Base-by-base conservation (phyloP, 371 early-diverging fungal species). In the Conidiobolus incongruus region DNA sequence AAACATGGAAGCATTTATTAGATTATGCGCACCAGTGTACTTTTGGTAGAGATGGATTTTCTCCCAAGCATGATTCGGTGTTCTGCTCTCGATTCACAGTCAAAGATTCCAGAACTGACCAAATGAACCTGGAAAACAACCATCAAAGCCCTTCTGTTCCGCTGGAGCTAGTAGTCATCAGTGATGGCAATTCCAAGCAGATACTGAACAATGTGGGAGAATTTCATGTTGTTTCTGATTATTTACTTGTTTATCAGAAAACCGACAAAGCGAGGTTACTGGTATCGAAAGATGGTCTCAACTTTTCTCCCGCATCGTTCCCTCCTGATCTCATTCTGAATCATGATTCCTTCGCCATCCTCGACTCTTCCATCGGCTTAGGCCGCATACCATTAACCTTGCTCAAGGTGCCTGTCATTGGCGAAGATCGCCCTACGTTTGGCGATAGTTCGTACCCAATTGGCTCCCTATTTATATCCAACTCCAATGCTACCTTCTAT, bases 381-480 rank as follows among this genome's bases (percentile, higher is more conserved):
- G 20, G 30, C n/a, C 17, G 16, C 11, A 43, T 23, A 6, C 5
- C 8, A 2, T 29, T 43, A 15, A 33, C 34, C 6, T 6, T 21
- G 2, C 3, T 15, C 13, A 34, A 43, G 21, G 30, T 31, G 12
- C 12, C 43, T 11, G 16, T 34, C n/a, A 34, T 16, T 20, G 23
- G 22, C 20, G 23, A 16, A 16, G 23, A 16, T n/a, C n/a, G 16
- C 16, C 43, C 43, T n/a, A 31, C 33, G n/a, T 43, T 30, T 15
- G 43, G 43, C 12, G 7, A 10, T 8, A 10, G 10, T 8, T 21
- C 16, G 22, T 2, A 20, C 5, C 38, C 38, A 20, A 15, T 37
- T 50, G 95, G 93, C 20, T 61, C 74, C 2, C 62, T 93, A 1
- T 80, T 85, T 58, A 78, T 76, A 44, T 80, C 85, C 37, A 82